These are phyloP conservation scores for Amphibolis antarctica DNA, from an alignment of 106 monocot species.

Conservation along the genomic window DNA sequence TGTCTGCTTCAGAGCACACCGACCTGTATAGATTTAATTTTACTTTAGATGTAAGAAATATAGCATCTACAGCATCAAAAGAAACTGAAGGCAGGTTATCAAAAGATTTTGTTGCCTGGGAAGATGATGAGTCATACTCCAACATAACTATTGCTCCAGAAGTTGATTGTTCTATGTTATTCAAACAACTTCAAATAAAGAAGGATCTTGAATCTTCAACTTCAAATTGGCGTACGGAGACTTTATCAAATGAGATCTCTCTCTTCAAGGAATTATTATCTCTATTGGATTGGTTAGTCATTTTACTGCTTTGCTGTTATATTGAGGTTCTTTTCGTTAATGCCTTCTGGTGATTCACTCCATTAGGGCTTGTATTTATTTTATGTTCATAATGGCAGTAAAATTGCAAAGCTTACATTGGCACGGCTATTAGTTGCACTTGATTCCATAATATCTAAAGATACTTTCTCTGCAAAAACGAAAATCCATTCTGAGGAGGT, in stretches of 20 bases:
- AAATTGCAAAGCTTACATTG: constrained; percentile 74
- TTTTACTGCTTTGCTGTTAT: background rate
- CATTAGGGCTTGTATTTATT: background rate
- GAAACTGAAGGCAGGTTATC: constrained; percentile 5
- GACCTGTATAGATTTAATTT: constrained; percentile 39
- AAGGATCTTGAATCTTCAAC: constrained; percentile 12
- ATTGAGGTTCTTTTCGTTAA: background rate
- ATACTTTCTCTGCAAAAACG: constrained; percentile 10
- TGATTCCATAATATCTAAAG: constrained; percentile 29
- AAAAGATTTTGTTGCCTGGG: constrained; percentile 46
- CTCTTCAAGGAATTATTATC: constrained; percentile 49
- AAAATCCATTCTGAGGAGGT: constrained; percentile 33
- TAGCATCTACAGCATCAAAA: constrained; percentile 6
- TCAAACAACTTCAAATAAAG: constrained; percentile 25
- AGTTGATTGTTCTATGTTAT: constrained; percentile 11
- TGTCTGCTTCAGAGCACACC: constrained; percentile 27
- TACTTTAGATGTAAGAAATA: constrained; percentile 22
- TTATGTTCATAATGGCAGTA: constrained; percentile 33
- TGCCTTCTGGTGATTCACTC: background rate
- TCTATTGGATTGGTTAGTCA: constrained; percentile 64
- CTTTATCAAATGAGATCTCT: constrained; percentile 52
- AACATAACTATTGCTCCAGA: constrained; percentile 8
- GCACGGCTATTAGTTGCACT: constrained; percentile 50
- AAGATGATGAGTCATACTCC: constrained; percentile 19
- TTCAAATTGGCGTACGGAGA: constrained; percentile 57